A percentile compares a stretch with the other conserved stretches of the same genome.
phyloP scores from a whole-genome alignment of 73 alveolate species.

The Blepharisma stoltei region DNA sequence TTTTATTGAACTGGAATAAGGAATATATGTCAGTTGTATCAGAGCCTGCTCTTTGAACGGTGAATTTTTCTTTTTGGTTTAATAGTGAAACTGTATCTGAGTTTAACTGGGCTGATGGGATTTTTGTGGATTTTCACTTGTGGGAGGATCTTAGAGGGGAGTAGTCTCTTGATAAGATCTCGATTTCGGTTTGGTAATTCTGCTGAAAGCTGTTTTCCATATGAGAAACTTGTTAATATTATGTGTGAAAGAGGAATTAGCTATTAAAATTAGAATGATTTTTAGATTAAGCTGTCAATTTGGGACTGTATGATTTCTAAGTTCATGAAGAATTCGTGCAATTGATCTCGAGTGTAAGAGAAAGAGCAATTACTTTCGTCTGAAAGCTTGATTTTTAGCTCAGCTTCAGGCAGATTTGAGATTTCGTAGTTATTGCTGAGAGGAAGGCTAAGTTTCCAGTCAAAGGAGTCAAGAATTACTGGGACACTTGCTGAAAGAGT shows the following conservation, averaged over 20 bases:
- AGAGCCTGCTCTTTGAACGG: background rate
- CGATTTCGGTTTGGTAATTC: background rate
- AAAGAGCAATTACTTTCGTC: background rate
- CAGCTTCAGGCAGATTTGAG: conserved; percentile 17
- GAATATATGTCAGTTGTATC: background rate
- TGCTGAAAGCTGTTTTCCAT: background rate
- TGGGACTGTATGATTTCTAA: conserved; percentile 13
- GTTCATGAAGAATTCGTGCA: conserved; percentile 17
- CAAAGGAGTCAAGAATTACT: background rate
- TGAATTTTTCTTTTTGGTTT: too few relatives aligned
- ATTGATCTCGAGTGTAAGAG: background rate
- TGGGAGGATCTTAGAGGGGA: background rate
- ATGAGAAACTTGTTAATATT: too few relatives aligned
- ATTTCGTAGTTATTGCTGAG: background rate
- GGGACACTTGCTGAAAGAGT: conserved; percentile 9
- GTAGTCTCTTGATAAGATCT: conserved; percentile 25
- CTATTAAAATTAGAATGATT: too few relatives aligned
- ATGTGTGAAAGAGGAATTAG: too few relatives aligned
- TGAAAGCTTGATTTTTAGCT: conserved; percentile 10
- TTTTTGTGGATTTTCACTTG: background rate
- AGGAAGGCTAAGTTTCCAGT: conserved; percentile 18
- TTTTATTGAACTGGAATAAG: background rate
- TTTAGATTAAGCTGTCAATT: conserved; percentile 20
- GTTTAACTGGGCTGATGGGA: too few relatives aligned
- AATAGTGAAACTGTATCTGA: too few relatives aligned